Percentiles rank a stretch among this genome's conserved stretches.
Conservation (phyloP, 2,329 filamentous ascomycete species). For the Chaetothyriales sp. region DNA sequence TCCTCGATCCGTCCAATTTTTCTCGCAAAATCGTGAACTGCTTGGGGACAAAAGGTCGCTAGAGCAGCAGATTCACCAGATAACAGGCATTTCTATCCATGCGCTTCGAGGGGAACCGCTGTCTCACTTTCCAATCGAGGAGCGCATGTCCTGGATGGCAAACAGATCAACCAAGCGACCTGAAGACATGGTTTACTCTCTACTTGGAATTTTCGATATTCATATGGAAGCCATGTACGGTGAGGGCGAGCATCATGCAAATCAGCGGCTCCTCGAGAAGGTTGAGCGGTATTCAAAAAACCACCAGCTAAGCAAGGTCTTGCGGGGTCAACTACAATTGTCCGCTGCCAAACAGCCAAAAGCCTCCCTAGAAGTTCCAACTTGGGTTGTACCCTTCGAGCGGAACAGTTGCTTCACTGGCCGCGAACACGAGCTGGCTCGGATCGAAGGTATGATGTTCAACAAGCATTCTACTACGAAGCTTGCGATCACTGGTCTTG, state of each 20-base stretch:
- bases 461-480: neutral
- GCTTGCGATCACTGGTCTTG: constrained; percentile 14
- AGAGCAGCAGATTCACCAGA: constrained; percentile 4
- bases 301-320: constrained; percentile 1
- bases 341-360: neutral
- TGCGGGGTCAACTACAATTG: neutral
- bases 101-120: constrained; percentile 5
- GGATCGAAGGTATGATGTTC: constrained; percentile 3
- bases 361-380: neutral
- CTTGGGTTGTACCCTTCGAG: constrained; percentile 14
- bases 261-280: constrained; percentile 13
- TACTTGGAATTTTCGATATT: constrained; percentile 35
- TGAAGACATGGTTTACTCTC: constrained; percentile 33
- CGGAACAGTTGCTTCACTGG: constrained; percentile 10
- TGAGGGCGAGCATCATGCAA: constrained; percentile 15
- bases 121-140: constrained; percentile 1
- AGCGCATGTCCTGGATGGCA: constrained; percentile 29
- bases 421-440: constrained; percentile 2
- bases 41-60: constrained; percentile 7
- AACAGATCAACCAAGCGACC: constrained; percentile 21
- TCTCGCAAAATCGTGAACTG: constrained; percentile 3
- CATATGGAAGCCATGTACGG: constrained; percentile 34
- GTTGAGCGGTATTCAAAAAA: constrained; percentile 14
- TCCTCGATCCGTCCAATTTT: constrained; percentile 8
- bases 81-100: constrained; percentile 5